phyloP scores from a whole-genome alignment of 2,329 filamentous ascomycete genomes.

The Coleophoma eucalyptorum region DNA sequence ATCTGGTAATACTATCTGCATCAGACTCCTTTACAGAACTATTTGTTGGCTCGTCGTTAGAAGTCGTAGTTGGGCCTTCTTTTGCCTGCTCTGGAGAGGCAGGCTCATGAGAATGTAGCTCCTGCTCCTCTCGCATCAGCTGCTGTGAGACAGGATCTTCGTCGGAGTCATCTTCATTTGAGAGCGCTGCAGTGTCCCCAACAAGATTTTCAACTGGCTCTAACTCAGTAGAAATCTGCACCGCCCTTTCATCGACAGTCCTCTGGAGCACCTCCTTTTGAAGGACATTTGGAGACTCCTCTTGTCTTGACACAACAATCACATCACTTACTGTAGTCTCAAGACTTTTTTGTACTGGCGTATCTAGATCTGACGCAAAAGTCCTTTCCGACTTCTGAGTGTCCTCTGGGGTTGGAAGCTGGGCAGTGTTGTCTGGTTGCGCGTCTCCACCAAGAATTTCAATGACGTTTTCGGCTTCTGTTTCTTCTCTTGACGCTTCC shows the following conservation, averaged over 20 bases:
- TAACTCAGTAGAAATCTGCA: not conserved
- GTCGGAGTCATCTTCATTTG: not conserved
- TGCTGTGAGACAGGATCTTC: not conserved
- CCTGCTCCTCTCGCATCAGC: not conserved
- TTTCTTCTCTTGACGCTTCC: too few relatives aligned
- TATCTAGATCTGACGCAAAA: conserved; percentile 8
- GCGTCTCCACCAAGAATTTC: not conserved
- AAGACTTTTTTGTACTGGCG: conserved; percentile 2
- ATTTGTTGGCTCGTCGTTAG: not conserved
- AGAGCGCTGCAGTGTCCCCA: not conserved
- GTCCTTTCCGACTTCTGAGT: conserved; percentile 14
- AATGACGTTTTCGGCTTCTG: too few relatives aligned
- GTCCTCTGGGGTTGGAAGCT: conserved; percentile 22
- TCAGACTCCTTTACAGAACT: not conserved
- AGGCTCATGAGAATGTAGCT: not conserved
- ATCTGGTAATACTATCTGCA: not conserved
- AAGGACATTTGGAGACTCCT: too few relatives aligned
- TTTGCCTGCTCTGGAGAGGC: not conserved
- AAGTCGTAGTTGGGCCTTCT: not conserved
- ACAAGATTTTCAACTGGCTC: not conserved
- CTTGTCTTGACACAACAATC: not conserved
- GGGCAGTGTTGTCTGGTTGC: conserved; percentile 2
- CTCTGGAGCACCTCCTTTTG: too few relatives aligned
- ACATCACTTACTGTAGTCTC: not conserved
- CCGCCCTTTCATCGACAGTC: not conserved